A percentile compares a stretch with the other conserved stretches of the same genome.
Conservation (phyloP, 257 asterid genomes). For the Nicotiana noctiflora region DNA sequence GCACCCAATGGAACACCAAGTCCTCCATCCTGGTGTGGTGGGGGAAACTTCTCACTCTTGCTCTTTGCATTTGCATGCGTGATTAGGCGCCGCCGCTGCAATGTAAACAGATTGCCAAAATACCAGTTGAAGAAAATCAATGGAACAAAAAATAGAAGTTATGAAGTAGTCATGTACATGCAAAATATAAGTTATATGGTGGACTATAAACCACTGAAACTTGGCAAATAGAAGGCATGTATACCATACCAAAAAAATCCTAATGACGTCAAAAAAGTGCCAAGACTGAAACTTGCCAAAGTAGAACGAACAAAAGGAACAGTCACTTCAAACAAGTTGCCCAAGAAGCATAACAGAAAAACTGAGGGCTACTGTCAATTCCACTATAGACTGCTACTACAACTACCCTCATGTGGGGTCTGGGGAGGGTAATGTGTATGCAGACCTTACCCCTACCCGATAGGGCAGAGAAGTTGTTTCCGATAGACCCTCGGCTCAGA, state of each 20-base stretch:
- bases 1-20: conserved; percentile 69
- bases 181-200: neutral
- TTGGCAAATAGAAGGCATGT: neutral
- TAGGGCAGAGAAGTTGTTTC: too few species aligned
- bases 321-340: neutral
- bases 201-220: neutral
- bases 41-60: conserved; percentile 93
- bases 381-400: too few species aligned
- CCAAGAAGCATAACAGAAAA: neutral
- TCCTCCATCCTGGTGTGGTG: conserved; percentile 91
- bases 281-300: neutral
- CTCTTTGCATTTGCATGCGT: conserved; percentile 90
- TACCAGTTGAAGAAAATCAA: neutral
- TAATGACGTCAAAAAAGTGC: neutral
- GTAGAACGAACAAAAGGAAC: neutral
- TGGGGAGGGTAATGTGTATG: too few species aligned
- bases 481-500: too few species aligned
- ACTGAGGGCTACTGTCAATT: neutral
- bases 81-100: conserved; percentile 69
- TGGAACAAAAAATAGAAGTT: neutral
- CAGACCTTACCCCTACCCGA: too few species aligned
- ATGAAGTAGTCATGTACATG: neutral
- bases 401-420: too few species aligned
- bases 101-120: neutral
- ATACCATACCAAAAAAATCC: neutral